Conservation (phyloP, 331 rosid genomes). For the Quercus tomentella region DNA sequence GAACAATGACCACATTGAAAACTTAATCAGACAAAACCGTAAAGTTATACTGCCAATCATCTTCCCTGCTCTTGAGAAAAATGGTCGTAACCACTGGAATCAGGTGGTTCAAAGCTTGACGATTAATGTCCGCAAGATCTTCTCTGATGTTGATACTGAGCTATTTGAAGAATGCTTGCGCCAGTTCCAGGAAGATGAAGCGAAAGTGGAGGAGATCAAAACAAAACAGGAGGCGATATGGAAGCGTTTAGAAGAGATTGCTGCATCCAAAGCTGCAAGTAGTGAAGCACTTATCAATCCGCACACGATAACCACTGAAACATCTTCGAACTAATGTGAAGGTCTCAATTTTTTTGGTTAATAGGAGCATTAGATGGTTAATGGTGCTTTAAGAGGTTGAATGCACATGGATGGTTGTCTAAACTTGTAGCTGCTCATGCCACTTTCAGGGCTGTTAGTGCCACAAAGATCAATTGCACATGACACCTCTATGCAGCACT, state of each 20-base stretch:
- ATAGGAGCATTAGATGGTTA: conserved; percentile 7
- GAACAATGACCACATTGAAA: conserved; percentile 44
- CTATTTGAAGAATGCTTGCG: conserved; percentile 36
- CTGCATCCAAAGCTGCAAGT: conserved; percentile 23
- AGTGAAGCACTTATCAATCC: conserved; percentile 4
- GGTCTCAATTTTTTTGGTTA: conserved; percentile 5
- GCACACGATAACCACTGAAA: not conserved
- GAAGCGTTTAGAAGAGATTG: conserved; percentile 39
- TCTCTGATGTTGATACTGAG: conserved; percentile 39
- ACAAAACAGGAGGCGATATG: conserved; percentile 30
- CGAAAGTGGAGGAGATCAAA: conserved; percentile 19
- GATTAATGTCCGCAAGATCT: conserved; percentile 29
- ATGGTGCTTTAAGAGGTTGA: conserved; percentile 13
- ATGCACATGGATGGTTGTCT: not conserved
- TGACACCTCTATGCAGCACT: conserved; percentile 3
- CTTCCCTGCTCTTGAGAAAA: conserved; percentile 45
- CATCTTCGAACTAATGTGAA: conserved; percentile 11
- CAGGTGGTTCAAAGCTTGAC: conserved; percentile 43
- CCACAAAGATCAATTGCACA: not conserved
- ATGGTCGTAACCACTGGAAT: conserved; percentile 42
- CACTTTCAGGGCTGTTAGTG: not conserved
- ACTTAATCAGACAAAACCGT: conserved; percentile 35
- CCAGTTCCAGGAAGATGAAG: conserved; percentile 35
- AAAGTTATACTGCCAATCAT: conserved; percentile 40
- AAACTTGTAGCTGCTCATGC: conserved; percentile 3